Base-by-base conservation (phyloP, 192 early-diverging fungal genomes). In the Rhizophagus sp. region DNA sequence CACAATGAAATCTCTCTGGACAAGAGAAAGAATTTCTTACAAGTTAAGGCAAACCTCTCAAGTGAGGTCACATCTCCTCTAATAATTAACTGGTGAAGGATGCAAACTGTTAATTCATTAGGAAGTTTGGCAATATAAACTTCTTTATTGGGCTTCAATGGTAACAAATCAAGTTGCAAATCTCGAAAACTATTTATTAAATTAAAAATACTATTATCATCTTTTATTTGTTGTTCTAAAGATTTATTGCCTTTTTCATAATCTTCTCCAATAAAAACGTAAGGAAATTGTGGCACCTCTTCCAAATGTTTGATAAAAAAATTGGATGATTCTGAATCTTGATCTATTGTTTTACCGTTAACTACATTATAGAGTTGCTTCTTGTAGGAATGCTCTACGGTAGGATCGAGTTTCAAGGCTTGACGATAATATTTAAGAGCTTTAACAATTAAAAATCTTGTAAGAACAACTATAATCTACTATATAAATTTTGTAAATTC, bases 21-120 rank as follows among this genome's bases (percentile, higher is more conserved):
- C 30, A 83, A 52, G 36, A 85, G 66, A 24, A 81, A 83, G 25
- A 87, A 87, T 39, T 79, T 80, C 64, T 83, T 84, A 50, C 85
- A 87, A 2, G 63, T 73, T 24, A 83, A 67, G n/a, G 82, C 81
- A 81, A 84, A 78, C 15, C 62, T 65, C 10, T 80, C 73, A 62
- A 87, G 65, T 39, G 80, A 80, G 3, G 75, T 68, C n/a, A 85
- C 49, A 22, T 78, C 76, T 19, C 79, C 82, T 30, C 70, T 50
- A 0, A 82, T n/a, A 9, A 81, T 50, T 9, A 85, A 24, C 22
- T 80, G 69, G 9, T 78, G 25, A 24, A 85, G 49, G 2, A 87
- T 81, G 25, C 71, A 71, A 13, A 80, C 72, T 30, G 85, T 78
- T 27, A 83, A 61, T 57, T 87, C 85, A 68, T 75, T 79, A 73